Evolutionary conservation across 2,329 filamentous ascomycete species (phyloP), one percentile per base, ranked within the genome.

Genomic region (Cyphellophora europaea): DNA sequence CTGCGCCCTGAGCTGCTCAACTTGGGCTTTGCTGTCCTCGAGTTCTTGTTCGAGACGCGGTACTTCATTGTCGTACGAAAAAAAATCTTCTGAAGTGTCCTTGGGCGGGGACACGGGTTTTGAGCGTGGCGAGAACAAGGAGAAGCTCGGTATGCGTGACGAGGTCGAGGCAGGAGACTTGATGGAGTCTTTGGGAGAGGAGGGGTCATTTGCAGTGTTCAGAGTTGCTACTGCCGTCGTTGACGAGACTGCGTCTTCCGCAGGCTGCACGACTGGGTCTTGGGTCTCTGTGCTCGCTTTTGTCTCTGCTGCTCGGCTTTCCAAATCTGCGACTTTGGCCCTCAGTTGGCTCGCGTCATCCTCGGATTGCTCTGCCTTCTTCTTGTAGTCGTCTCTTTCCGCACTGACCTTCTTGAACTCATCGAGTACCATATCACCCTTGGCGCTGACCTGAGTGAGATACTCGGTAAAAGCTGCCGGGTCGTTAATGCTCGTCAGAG

Each of bases 341-440:
- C 72, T 68, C 0, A 79, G 66, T 11, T 72, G 66, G 33, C 71
- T 72, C 1, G 77, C 63, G 33, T 73, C 72, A 52, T 79, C 74
- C 44, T 86, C 74, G 0, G 72, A 66, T 32, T 79, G 74, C n/a
- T 82, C 75, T 2, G 78, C 63, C 55, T 83, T 86, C 59, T 80
- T 82, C 56, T 86, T 89, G 41, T 82, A 68, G 11, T 77, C 74
- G 41, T 94, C 85, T 40, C 82, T 80, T 53, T 96, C 88, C 3
- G 73, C 72, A 0, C 86, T 82, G 0, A 96, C 77, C 10, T 86
- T 72, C 62, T 93, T 95, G 37, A 95, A 67, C 59, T 98, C 91
- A 30, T 93, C 82, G 74, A 93, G 79, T 3, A 93, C 79, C 83
- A 98, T 93, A 50, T 93, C 85, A 27, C 80, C 79, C 53, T 93